Percentiles rank a stretch among this genome's conserved stretches.
Evolutionary conservation across 2,329 filamentous ascomycete species (phyloP).

Genomic region (Trichoderma lentiforme): DNA sequence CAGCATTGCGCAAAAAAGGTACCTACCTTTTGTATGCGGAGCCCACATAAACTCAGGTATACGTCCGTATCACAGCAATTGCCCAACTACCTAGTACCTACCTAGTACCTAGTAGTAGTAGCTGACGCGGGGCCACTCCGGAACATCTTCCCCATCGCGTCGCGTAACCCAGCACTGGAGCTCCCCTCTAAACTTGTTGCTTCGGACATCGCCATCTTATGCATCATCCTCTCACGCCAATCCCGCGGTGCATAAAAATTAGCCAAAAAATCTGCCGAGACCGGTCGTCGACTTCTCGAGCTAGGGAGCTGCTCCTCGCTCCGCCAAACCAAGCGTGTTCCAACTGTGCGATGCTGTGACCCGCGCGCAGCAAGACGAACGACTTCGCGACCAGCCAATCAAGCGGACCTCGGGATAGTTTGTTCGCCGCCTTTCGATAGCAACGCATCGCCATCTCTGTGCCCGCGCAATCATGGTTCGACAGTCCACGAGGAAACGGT

Average conservation of each 20-base stretch:
- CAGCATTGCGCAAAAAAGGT: background rate
- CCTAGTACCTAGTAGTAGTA: too few species aligned
- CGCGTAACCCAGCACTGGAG: slow-evolving; percentile 16
- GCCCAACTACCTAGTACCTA: background rate
- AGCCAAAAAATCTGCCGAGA: slow-evolving; percentile 3
- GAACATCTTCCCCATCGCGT: slow-evolving; percentile 12
- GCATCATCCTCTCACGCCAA: slow-evolving; percentile 13
- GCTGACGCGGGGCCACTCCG: slow-evolving; percentile 16
- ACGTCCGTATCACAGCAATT: background rate
- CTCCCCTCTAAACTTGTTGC: slow-evolving; percentile 16
- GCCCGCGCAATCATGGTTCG: slow-evolving; percentile 34
- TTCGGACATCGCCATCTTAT: slow-evolving; percentile 6
- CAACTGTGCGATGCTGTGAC: slow-evolving; percentile 26
- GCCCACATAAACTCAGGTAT: background rate
- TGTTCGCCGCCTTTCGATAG: slow-evolving; percentile 9
- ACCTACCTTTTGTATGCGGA: background rate
- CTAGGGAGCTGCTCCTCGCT: background rate
- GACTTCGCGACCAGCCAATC: slow-evolving; percentile 22
- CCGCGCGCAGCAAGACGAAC: slow-evolving; percentile 22
- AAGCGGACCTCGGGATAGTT: slow-evolving; percentile 16
- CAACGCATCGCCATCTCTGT: slow-evolving; percentile 11
- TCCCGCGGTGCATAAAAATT: background rate
- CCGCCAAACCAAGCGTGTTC: background rate
- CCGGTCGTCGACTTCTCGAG: slow-evolving; percentile 1
- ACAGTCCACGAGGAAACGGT: slow-evolving; percentile 31